Evolutionary conservation across 768 basidiomycete genomes (phyloP).

Genomic region (Saitozyma podzolica): DNA sequence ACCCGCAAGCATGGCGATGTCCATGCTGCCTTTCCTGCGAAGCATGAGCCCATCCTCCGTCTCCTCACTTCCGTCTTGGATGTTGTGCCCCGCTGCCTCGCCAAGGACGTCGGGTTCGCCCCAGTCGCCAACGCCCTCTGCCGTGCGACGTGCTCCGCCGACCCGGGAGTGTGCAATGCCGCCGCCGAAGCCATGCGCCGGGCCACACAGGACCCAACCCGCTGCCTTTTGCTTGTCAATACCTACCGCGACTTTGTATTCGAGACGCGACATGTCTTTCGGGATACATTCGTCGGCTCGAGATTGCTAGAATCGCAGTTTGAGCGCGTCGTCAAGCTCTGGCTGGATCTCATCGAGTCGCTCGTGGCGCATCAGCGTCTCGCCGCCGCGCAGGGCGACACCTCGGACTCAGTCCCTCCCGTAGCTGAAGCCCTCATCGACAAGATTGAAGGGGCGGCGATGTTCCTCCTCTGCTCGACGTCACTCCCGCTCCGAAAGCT

Average conservation of each 20-base stretch:
- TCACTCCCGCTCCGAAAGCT: constrained; percentile 58
- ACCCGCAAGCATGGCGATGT: constrained; percentile 63
- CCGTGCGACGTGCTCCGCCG: constrained; percentile 79
- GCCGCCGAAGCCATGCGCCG: constrained; percentile 70
- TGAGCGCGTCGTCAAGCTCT: constrained; percentile 66
- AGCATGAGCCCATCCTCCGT: constrained; percentile 64
- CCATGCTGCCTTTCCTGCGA: constrained; percentile 63
- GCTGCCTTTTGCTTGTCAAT: constrained; percentile 63
- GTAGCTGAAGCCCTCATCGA: constrained; percentile 15
- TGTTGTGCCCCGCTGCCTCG: constrained; percentile 79
- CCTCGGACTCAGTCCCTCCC: constrained; percentile 1
- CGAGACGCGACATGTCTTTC: constrained; percentile 63
- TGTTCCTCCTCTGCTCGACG: constrained; percentile 67
- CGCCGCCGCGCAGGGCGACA: constrained; percentile 32
- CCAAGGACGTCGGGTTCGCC: constrained; percentile 58
- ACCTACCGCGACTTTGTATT: constrained; percentile 73
- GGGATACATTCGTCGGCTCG: constrained; percentile 59
- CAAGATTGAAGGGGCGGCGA: constrained; percentile 67
- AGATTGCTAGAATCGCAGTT: constrained; percentile 68
- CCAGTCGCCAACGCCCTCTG: constrained; percentile 77
- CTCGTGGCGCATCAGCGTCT: constrained; percentile 62
- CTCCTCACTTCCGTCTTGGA: constrained; percentile 76
- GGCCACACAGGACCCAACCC: constrained; percentile 64
- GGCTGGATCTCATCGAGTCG: constrained; percentile 69
- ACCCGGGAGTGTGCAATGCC: constrained; percentile 69